These are phyloP conservation scores for Truncatella angustata DNA, from an alignment of 2,329 filamentous ascomycete species.

Conservation along the genomic window DNA sequence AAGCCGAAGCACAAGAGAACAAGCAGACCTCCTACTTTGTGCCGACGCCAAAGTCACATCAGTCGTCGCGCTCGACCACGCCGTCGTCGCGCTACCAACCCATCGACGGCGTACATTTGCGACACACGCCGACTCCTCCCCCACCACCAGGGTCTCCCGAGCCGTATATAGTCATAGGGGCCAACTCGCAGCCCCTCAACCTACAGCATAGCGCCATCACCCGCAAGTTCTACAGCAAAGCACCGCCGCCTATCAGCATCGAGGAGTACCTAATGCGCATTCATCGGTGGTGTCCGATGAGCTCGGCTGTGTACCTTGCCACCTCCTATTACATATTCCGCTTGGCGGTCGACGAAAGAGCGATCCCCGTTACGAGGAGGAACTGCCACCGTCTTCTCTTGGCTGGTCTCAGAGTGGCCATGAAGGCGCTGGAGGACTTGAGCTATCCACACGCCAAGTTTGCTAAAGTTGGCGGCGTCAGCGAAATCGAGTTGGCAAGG, in stretches of 20 bases:
- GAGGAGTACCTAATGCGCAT: constrained; percentile 83
- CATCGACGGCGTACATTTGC: constrained; percentile 56
- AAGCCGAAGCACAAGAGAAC: constrained; percentile 34
- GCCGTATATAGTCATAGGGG: constrained; percentile 63
- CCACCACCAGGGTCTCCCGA: constrained; percentile 32
- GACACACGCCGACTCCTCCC: constrained; percentile 29
- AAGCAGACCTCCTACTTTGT: constrained; percentile 19
- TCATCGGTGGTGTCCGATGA: constrained; percentile 90
- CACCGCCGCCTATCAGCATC: constrained; percentile 77
- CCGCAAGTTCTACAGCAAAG: constrained; percentile 90
- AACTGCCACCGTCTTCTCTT: constrained; percentile 87
- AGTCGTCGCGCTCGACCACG: constrained; percentile 19
- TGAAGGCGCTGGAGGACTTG: constrained; percentile 93
- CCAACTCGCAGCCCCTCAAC: constrained; percentile 69
- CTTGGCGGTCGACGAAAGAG: constrained; percentile 72
- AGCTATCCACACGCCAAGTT: constrained; percentile 83
- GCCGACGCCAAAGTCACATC: constrained; percentile 20
- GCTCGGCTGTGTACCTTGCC: constrained; percentile 88
- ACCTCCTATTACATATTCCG: constrained; percentile 85
- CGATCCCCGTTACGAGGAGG: constrained; percentile 75
- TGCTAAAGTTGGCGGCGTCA: constrained; percentile 85
- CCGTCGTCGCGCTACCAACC: constrained; percentile 24
- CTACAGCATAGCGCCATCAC: constrained; percentile 83
- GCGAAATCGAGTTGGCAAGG: constrained; percentile 73
- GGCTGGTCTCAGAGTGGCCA: constrained; percentile 80